Evolutionary conservation across 2,329 filamentous ascomycete species (phyloP), one percentile per base, ranked within the genome.

Genomic region (Aschersonia sp.): DNA sequence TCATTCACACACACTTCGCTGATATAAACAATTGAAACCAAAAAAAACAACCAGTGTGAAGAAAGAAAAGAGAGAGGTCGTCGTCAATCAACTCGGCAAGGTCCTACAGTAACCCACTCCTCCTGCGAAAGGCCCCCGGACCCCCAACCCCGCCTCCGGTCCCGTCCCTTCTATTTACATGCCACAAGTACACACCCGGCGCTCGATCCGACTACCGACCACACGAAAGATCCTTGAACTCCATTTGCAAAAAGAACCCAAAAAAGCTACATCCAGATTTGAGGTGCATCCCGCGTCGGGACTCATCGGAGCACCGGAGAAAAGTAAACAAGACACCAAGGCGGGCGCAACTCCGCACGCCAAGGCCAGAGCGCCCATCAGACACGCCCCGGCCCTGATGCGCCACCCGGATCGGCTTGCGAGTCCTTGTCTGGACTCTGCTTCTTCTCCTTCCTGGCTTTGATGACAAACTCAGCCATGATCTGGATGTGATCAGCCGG

Each of bases 401-500:
- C 55, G 43, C 58, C 55, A 33, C 78, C 77, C 65, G 80, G 81
- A 63, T 82, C 78, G 46, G 73, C 43, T 46, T 47, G 74, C 56
- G 49, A 49, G 31, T 83, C 79, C 49, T 75, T 76, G 53, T 83
- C 79, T 46, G 75, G 69, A 49, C 22, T 22, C 57, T 74, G 69
- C 65, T 87, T 87, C 68, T 83, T 83, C 47, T 90, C 86, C 69
- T 92, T 94, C 57, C 85, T 79, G 39, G 81, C 76, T 70, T 94
- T 94, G 70, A 95, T 83, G 56, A 85, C 79, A 65, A 95, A 94
- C 62, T 95, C 85, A 47, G 85, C 83, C 73, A 89, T 82, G 60
- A 95, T 79, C 60, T 89, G 86, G 57, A 96, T 78, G 64, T 96
- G 89, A 60, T 96, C 89, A 56, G 86, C 87, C 1, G 89, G 89